Base-by-base conservation (phyloP, 176 grass and related monocot genomes). In the Miscanthus lutarioriparius region DNA sequence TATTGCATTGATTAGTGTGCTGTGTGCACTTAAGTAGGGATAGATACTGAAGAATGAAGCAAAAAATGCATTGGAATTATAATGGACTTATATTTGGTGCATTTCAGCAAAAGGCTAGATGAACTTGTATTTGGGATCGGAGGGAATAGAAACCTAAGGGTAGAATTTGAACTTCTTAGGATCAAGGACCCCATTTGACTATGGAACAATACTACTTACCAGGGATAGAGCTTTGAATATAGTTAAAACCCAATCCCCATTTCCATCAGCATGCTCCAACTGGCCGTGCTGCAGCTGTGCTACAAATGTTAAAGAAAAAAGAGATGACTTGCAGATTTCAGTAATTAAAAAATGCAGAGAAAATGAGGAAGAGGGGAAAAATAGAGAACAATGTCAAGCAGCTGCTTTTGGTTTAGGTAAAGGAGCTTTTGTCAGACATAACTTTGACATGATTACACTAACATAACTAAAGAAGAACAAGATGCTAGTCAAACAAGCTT, bases 231-330 rank as follows among this genome's bases (percentile, higher is more conserved):
- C 93, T 78, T 86, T 92, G 80, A 99, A 99, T 94, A 99, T 99
- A 75, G 93, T 99, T 85, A 99, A 85, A 83, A 99, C 93, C 93
- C 96, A 99, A 87, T 99, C 96, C 37, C 93, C 96, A 92, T 94
- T 99, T 70, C 93, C 96, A 89, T 99, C 96, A 83, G 93, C 93
- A 94, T 95, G 90, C 82, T 87, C 93, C 82, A 95, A 85, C 12
- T 86, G 68, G 69, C 93, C 96, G 80, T 92, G 93, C 51, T 89
- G 93, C 87, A 98, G 71, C 77, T 91, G 94, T 88, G 95, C 95
- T 97, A 86, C 64, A 94, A 28, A 69, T 40, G 65, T 77, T 51
- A 23, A 86, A 64, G 56, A 28, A 79, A 75, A 38, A 49, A 72
- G 39, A 78, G 41, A 78, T 70, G 40, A 89, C 49, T 53, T 53